Evolutionary conservation across 495 filamentous ascomycete species (phyloP), one percentile per base, ranked within the genome.

Genomic region (Tuber borchii): DNA sequence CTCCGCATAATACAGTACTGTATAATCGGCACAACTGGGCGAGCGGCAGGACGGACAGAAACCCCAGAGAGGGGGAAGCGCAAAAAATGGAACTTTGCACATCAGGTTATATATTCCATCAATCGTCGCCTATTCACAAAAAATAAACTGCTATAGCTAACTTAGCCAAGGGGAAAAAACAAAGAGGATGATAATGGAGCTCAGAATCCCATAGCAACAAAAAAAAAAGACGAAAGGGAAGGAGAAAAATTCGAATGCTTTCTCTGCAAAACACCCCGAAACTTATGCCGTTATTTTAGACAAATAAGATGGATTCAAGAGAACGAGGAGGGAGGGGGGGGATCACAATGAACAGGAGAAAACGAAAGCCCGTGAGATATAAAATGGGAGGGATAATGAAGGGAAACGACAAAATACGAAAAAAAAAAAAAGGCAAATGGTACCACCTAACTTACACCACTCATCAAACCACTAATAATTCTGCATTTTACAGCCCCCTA

Each of bases 381-480:
- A 22, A 72, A 43, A 71, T 77, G 70, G 45, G 45, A 40, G 65
- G n/a, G 39, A 26, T 71, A 34, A 43, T 69, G 42, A 34, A 45
- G 22, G 71, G 4, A 72, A 73, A 70, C 26, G 48, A 22, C 17
- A 42, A 46, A 37, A 45, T 14, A n/a, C 31, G 39, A 42, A 31
- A 51, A 74, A 51, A 22, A 74, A 68, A 51, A 74, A 51, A 22
- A 74, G 48, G n/a, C 44, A 72, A 79, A 70, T 46, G 40, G 51
- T 71, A 77, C 78, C 78, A 71, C 75, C 78, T 79, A 79, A 71
- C 70, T 79, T 65, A 78, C 56, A 75, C 76, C 76, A 68, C 70
- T 74, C 76, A 75, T 70, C 76, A 43, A 61, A 69, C 44, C 37
- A 42, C 73, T 20, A 43, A 56, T 74, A 75, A 75, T 34, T 20